Evolutionary conservation across 495 filamentous ascomycete species (phyloP), one percentile per base, ranked within the genome.

Genomic region (Bryoglossum gracile): DNA sequence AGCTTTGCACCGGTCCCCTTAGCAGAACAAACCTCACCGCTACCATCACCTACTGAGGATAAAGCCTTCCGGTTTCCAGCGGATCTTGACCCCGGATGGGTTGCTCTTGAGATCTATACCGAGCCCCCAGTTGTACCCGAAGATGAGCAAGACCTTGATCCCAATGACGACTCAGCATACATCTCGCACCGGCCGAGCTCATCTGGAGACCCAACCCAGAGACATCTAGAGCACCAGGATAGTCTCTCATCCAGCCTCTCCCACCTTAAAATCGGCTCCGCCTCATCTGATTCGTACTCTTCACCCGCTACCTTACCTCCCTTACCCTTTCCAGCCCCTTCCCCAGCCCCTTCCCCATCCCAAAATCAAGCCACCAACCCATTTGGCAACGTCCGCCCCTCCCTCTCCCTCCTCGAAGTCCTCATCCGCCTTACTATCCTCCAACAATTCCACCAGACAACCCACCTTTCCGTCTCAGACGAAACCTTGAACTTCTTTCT

Each of bases 401-500:
- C 86, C 0, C 80, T 99, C 6, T 97, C 92, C 8, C 81, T 96
- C 39, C 80, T 99, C 17, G 94, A 99, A 65, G 94, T 89, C 66
- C 74, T 97, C 33, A 80, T 99, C 47, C 90, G 94, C 46, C 80
- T 99, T 18, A 86, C 85, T 6, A 84, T 88, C 36, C 75, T 97
- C n/a, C 92, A 97, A 63, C 90, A 97, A 70, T 95, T 92, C 66
- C 87, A 95, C 60, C 94, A 99, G 75, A 75, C 82, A 34, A 87
- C 89, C 1, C 94, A 99, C 56, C 78, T 97, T 24, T 76, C 88
- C 26, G 94, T 96, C 57, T 87, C 84, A n/a, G 94, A 99, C 60
- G 88, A 99, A 62, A 76, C 95, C 6, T 73, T 97, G 13, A 89
- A 82, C 48, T 95, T 97, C 71, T 99, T 97, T 72, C 76, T 99